phyloP scores from a whole-genome alignment of 2,329 filamentous ascomycete species.

The Alternaria sp. region DNA sequence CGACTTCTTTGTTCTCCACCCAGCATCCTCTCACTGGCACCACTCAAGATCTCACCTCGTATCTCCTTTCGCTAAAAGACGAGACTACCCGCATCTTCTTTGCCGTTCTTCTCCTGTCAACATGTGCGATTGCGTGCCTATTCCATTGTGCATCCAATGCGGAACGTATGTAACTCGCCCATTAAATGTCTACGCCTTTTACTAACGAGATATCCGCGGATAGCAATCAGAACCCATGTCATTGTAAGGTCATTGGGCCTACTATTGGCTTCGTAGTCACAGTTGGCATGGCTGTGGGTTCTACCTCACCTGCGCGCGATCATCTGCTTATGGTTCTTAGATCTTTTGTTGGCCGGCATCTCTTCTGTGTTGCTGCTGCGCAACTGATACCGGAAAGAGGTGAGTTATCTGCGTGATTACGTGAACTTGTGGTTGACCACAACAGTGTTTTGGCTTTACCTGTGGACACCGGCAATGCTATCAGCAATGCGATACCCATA shows the following conservation, averaged over 20 bases:
- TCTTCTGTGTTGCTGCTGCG: constrained; percentile 65
- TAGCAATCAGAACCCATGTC: constrained; percentile 66
- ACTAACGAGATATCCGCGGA: constrained; percentile 23
- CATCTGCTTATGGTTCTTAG: constrained; percentile 41
- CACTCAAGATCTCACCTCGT: background rate
- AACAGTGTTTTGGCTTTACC: constrained; percentile 61
- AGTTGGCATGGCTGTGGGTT: constrained; percentile 59
- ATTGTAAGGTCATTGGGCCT: constrained; percentile 65
- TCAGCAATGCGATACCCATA: constrained; percentile 59
- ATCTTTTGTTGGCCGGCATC: constrained; percentile 65
- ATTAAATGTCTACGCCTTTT: background rate
- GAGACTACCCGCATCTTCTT: background rate
- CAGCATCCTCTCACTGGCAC: background rate
- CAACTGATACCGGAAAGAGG: constrained; percentile 63
- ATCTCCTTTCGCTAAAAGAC: background rate
- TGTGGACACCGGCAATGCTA: constrained; percentile 60
- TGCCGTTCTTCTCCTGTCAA: background rate
- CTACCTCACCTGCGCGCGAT: constrained; percentile 15
- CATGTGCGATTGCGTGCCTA: constrained; percentile 53
- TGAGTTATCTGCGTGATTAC: constrained; percentile 43
- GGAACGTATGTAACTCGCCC: constrained; percentile 48
- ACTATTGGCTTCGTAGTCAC: constrained; percentile 62
- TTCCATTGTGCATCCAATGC: constrained; percentile 65
- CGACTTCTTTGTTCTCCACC: constrained; percentile 8
- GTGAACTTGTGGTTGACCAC: constrained; percentile 25